Evolutionary conservation across 495 filamentous ascomycete species (phyloP), one percentile per base, ranked within the genome.

Genomic region (Amniculicola lignicola): DNA sequence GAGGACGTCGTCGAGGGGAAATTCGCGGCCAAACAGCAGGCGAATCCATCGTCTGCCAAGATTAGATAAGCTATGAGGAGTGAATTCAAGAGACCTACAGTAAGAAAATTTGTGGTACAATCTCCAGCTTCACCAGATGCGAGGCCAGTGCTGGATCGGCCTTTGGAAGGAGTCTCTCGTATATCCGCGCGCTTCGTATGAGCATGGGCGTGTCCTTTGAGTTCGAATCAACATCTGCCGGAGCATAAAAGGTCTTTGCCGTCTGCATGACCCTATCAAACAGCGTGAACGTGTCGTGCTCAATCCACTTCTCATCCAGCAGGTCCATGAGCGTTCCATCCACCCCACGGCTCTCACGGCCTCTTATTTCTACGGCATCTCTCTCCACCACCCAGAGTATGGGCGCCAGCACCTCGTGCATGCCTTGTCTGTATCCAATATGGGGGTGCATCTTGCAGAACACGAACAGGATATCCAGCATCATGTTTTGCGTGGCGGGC

Each of bases 101-200:
- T 27, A 98, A 71, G 67, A 97, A 99, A 39, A 99, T 87, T 59
- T 99, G 93, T 2, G 93, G 94, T n/a, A 97, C 70, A 56, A 99
- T 83, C 43, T 96, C 91, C 31, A 95, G 84, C 41, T 82, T 80
- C 48, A 82, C 84, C 22, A 99, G 74, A 66, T 96, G 92, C 33
- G 79, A 78, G 4, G 90, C 87, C 28, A 99, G 78, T 64, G 87
- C 85, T 37, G 86, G 81, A 65, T 99, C 93, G 12, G 88, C 77
- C 42, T 81, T 82, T 60, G 81, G 80, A 44, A 99, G 71, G 46
- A 86, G 81, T 31, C 87, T 77, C 60, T 92, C 83, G 64, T 96
- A 90, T 40, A 99, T 90, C 57, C 87, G 79, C 64, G 86, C 78
- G 69, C 89, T 94, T 57, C 88, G 82, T 57, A 83, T 80, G 3